phyloP scores from a whole-genome alignment of 306 rosid genomes.

The Carpinus fangiana region DNA sequence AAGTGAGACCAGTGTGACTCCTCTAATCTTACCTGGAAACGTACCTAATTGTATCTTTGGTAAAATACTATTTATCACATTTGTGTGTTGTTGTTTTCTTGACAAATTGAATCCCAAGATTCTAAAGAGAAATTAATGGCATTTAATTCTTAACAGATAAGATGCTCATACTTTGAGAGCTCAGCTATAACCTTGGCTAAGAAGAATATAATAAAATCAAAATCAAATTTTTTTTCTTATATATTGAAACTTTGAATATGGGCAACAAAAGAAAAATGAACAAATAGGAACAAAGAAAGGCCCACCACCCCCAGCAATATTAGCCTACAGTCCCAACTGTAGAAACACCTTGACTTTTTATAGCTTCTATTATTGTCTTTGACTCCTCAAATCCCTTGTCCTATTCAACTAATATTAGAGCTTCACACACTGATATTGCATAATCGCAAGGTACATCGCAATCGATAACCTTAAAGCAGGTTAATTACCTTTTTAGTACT shows the following conservation, averaged over 20 bases:
- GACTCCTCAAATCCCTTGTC: constrained; percentile 58
- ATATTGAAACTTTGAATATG: background rate
- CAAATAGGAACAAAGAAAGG: background rate
- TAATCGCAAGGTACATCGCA: background rate
- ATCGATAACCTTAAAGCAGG: too few relatives aligned
- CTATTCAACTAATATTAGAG: constrained; percentile 32
- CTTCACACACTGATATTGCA: background rate
- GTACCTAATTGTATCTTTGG: too few relatives aligned
- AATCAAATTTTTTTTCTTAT: background rate
- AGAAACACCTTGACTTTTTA: constrained; percentile 58
- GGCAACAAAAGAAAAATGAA: background rate
- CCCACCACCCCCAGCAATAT: constrained; percentile 90
- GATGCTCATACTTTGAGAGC: constrained; percentile 41
- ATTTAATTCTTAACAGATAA: too few relatives aligned
- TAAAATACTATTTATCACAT: too few relatives aligned
- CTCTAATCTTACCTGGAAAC: too few relatives aligned
- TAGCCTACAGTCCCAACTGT: constrained; percentile 68
- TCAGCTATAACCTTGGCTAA: constrained; percentile 76
- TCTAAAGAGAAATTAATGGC: too few relatives aligned
- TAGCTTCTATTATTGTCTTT: constrained; percentile 50
- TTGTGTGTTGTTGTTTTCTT: too few relatives aligned
- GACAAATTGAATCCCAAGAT: too few relatives aligned
- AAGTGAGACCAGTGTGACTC: too few relatives aligned
- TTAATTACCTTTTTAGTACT: too few relatives aligned
- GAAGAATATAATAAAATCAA: background rate